Conservation (phyloP, 306 rosid genomes). For the Prunus fruticosa region DNA sequence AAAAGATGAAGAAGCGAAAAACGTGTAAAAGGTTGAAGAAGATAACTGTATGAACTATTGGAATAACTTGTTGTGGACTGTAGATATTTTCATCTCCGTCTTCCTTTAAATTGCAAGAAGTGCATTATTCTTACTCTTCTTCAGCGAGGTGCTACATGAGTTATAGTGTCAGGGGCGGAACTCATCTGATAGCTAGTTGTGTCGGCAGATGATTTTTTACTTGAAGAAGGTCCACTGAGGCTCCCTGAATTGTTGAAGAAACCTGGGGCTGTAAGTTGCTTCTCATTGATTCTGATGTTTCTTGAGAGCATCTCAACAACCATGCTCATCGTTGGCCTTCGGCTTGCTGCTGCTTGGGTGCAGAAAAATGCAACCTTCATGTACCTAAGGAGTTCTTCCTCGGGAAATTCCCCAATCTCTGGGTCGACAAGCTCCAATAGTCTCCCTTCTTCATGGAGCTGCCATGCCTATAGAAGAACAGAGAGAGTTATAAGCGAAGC, state of each 20-base stretch:
- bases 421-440: conserved; percentile 74
- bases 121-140: background rate
- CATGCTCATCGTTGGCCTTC: conserved; percentile 78
- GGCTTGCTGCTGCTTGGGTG: conserved; percentile 69
- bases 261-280: conserved; percentile 74
- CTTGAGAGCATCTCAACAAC: conserved; percentile 82
- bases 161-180: conserved; percentile 38
- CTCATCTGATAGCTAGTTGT: conserved; percentile 40
- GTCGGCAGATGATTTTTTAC: conserved; percentile 21
- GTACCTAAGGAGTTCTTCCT: conserved; percentile 64
- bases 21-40: background rate
- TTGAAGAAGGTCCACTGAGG: conserved; percentile 41
- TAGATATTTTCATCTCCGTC: background rate
- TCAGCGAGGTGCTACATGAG: conserved; percentile 66
- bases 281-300: conserved; percentile 66
- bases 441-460: conserved; percentile 68
- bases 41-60: background rate
- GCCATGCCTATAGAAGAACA: conserved; percentile 68
- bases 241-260: conserved; percentile 45
- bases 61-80: background rate
- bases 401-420: conserved; percentile 54
- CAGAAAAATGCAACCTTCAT: conserved; percentile 93
- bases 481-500: background rate
- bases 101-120: background rate
- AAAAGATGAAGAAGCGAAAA: background rate